phyloP scores from a whole-genome alignment of 1,284 basidiomycete species.

The Cutaneotrichosporon sp. region DNA sequence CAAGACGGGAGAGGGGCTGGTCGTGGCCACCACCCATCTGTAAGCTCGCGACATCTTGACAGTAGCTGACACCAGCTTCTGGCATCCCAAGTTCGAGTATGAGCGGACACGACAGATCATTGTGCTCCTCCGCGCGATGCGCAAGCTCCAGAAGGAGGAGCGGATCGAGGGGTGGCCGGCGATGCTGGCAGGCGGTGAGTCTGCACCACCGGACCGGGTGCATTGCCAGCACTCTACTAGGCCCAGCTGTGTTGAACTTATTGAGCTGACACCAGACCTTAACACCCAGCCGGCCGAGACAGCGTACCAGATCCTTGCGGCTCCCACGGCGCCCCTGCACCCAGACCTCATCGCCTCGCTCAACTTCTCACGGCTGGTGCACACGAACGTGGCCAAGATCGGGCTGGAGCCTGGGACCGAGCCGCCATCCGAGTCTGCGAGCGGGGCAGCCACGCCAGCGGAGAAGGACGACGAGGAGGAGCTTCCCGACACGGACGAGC shows the following conservation, averaged over 20 bases:
- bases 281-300: constrained; percentile 87
- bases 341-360: constrained; percentile 62
- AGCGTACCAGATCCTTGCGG: constrained; percentile 73
- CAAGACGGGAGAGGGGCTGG: constrained; percentile 55
- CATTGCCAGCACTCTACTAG: too few relatives aligned
- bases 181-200: constrained; percentile 76
- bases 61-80: constrained; percentile 60
- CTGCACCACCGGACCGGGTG: too few relatives aligned
- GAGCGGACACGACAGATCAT: constrained; percentile 72
- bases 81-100: constrained; percentile 91
- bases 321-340: constrained; percentile 62
- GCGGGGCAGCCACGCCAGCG: constrained; percentile 18
- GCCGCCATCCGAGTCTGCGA: constrained; percentile 11
- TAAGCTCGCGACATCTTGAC: constrained; percentile 36
- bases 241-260: too few relatives aligned
- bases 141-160: constrained; percentile 61
- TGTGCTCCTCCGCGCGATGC: constrained; percentile 66
- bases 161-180: constrained; percentile 66
- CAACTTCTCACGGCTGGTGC: constrained; percentile 72
- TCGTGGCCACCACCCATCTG: constrained; percentile 67
- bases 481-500: constrained; percentile 61
- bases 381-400: constrained; percentile 68
- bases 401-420: constrained; percentile 32
- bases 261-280: constrained; percentile 69
- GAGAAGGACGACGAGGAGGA: constrained; percentile 59